phyloP scores from a whole-genome alignment of 345 rosid species.

The Eucalyptus guilfoylei region DNA sequence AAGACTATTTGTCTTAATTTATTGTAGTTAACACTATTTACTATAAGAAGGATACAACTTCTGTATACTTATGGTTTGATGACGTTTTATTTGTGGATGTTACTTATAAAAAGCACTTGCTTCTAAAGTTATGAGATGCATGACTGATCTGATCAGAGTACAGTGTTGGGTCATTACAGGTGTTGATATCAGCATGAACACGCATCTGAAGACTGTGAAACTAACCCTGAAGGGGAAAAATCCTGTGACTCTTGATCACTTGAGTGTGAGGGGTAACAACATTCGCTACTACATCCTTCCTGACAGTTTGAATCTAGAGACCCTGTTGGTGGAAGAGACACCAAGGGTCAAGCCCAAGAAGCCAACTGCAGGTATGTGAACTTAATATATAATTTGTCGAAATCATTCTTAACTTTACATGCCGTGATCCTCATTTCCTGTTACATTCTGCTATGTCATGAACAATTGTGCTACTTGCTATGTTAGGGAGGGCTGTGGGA shows the following conservation, averaged over 20 bases:
- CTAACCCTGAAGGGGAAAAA: conserved; percentile 85
- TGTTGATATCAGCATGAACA: conserved; percentile 97
- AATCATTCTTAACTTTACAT: not conserved
- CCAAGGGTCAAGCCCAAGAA: conserved; percentile 95
- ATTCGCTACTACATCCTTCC: conserved; percentile 95
- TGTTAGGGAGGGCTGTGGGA: conserved; percentile 71
- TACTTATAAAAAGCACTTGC: not conserved
- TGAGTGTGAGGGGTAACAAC: conserved; percentile 91
- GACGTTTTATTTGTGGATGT: not conserved
- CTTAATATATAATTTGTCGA: not conserved
- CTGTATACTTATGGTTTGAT: not conserved
- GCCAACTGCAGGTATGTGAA: conserved; percentile 67
- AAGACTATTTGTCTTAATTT: not conserved
- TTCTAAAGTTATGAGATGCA: not conserved
- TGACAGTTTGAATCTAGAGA: conserved; percentile 95
- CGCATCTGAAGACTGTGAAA: conserved; percentile 93
- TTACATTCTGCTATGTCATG: not conserved
- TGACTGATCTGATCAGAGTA: not conserved
- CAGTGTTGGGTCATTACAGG: conserved; percentile 22
- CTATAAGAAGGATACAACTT: not conserved
- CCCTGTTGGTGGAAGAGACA: conserved; percentile 88
- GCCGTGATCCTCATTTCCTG: not conserved
- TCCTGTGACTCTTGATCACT: conserved; percentile 80
- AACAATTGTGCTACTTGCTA: not conserved
- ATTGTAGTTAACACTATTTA: not conserved